Percentiles rank a stretch among this genome's conserved stretches.
These are phyloP conservation scores for Chara braunii DNA, from an alignment of 139 green algal genomes.

Conservation along the genomic window DNA sequence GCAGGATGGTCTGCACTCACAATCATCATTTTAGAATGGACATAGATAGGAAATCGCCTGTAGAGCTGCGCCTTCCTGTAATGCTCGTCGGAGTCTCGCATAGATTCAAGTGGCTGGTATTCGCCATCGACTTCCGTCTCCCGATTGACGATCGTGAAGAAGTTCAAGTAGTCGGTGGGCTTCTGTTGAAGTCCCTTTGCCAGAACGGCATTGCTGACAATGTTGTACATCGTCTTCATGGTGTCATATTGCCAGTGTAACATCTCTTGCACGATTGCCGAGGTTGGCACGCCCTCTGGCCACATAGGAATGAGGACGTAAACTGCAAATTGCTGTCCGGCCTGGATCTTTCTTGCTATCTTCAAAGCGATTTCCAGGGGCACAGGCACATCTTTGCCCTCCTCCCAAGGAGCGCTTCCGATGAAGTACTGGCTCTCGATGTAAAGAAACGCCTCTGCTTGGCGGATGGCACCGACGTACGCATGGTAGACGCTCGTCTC, in stretches of 20 bases:
- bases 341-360: conserved; percentile 29
- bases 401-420: conserved; percentile 18
- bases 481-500: too few relatives aligned
- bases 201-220: conserved; percentile 10
- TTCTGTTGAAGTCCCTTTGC: conserved; percentile 4
- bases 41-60: conserved; percentile 50
- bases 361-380: conserved; percentile 37
- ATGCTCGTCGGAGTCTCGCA: not conserved
- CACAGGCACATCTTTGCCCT: conserved; percentile 13
- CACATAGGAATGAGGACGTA: conserved; percentile 35
- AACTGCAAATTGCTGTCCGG: conserved; percentile 21
- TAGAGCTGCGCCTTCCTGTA: not conserved
- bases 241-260: conserved; percentile 50
- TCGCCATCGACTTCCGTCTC: conserved; percentile 2
- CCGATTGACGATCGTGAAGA: conserved; percentile 54
- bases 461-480: conserved; percentile 28
- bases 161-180: conserved; percentile 55
- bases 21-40: conserved; percentile 54
- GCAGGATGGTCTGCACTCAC: too few relatives aligned
- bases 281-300: conserved; percentile 16
- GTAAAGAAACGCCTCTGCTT: conserved; percentile 55
- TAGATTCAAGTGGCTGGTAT: not conserved
- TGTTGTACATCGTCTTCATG: conserved; percentile 34
- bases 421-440: conserved; percentile 54
- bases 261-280: conserved; percentile 49